Base-by-base conservation (phyloP, 2,329 filamentous ascomycete species). In the Bipolaris cookei region DNA sequence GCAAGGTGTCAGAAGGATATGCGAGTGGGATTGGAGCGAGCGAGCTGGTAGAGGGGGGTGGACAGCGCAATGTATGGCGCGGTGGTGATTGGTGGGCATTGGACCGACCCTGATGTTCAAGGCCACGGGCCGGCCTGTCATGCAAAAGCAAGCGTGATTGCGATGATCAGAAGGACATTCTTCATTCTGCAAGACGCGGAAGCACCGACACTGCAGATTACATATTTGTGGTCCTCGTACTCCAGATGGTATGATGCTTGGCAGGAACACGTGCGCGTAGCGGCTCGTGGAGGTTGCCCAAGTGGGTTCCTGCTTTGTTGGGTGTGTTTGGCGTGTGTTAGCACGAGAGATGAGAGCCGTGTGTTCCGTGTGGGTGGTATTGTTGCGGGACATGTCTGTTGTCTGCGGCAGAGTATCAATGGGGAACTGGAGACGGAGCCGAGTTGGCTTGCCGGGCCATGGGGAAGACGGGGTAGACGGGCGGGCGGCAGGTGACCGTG, bases 91-190 rank as follows among this genome's bases (percentile, higher is more conserved):
- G 54, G 54, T 37, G 35, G 54, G 34, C 32, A 8, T 41, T 39
- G 42, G 21, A 47, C 6, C 5, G 48, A 56, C 54, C 42, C 48
- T 53, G 42, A n/a, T 20, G 48, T 42, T 25, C 28, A 30, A 32
- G 28, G 54, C 35, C 18, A 35, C 51, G 48, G 28, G 32, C 30
- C 37, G 10, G 10, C 18, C 18, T 51, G 32, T 34, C 14, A n/a
- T 38, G 14, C 37, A 53, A 52, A 56, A 53, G 49, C 47, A 43
- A 50, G 25, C 32, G 35, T 54, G 38, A 41, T 23, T 56, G 35
- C 42, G 54, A 56, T 53, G 41, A 52, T 56, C 48, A 46, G 45
- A 42, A 52, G 41, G 54, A 42, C 39, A 47, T 23, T 41, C 38
- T 41, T 6, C 20, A 41, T 10, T 46, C 35, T 48, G 54, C 43